These are phyloP conservation scores for Osmanthus fragrans DNA, from an alignment of 257 asterid genomes.

Conservation along the genomic window DNA sequence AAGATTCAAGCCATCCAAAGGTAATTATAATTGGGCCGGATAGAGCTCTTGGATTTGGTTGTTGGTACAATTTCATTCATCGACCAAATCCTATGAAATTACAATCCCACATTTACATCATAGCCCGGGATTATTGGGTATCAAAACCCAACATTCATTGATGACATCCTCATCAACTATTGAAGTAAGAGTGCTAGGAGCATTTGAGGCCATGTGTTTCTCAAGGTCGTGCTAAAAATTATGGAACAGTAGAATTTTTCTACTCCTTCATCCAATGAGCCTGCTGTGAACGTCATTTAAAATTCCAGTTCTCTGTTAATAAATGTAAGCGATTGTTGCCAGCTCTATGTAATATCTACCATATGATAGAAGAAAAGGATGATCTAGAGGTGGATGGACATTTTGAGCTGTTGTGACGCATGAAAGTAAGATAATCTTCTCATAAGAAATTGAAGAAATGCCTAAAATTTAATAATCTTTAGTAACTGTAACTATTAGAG, in stretches of 20 bases:
- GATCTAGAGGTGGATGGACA: background rate
- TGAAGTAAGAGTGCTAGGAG: background rate
- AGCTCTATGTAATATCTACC: background rate
- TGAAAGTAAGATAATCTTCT: background rate
- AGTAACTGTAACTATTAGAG: background rate
- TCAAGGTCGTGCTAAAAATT: background rate
- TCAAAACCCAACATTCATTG: background rate
- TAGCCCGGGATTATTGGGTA: no score
- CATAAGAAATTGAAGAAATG: background rate
- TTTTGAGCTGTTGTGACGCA: background rate
- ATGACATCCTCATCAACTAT: background rate
- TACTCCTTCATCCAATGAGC: background rate
- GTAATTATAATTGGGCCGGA: no score
- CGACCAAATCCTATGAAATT: no score
- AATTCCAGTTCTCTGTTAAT: background rate
- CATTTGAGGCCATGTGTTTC: background rate
- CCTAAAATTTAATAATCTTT: background rate
- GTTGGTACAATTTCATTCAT: no score
- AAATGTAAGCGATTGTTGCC: background rate
- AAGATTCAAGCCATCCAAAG: no score
- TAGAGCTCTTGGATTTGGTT: no score
- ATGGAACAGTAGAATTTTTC: background rate
- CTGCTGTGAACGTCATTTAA: background rate
- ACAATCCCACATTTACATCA: no score
- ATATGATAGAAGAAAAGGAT: background rate